Evolutionary conservation across 2,329 filamentous ascomycete genomes (phyloP).

Genomic region (Exophiala dermatitidis): DNA sequence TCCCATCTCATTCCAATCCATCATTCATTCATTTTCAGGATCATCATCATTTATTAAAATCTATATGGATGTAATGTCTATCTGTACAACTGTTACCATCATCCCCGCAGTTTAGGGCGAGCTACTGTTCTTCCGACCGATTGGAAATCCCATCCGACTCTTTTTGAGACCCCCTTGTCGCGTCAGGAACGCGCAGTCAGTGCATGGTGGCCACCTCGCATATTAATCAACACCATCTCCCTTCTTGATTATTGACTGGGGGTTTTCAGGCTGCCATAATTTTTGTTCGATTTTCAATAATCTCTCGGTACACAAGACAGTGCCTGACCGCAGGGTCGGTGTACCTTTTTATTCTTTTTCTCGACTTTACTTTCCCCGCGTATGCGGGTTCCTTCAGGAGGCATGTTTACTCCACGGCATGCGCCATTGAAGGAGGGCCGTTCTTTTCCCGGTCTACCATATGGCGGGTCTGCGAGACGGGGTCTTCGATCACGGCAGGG

Average conservation of each 20-base stretch:
- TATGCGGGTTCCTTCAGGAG: constrained; percentile 10
- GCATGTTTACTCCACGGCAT: constrained; percentile 21
- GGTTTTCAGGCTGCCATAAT: not conserved
- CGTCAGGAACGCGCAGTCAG: constrained; percentile 20
- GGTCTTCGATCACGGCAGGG: constrained; percentile 14
- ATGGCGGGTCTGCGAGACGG: constrained; percentile 16
- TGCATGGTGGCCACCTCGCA: not conserved
- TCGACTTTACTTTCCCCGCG: not conserved
- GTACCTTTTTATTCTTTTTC: not conserved
- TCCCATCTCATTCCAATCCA: not conserved
- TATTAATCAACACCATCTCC: not conserved
- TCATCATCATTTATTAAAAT: not conserved
- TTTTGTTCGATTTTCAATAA: no score
- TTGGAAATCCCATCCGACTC: not conserved
- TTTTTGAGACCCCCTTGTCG: constrained; percentile 10
- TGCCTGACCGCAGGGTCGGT: no score
- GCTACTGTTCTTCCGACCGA: not conserved
- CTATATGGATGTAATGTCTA: not conserved
- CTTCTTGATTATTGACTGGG: not conserved
- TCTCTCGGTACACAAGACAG: no score
- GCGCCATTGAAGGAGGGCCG: constrained; percentile 22
- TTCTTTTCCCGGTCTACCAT: constrained; percentile 21
- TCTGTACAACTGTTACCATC: no score
- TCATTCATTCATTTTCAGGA: not conserved
- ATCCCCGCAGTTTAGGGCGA: no score